Base-by-base conservation (phyloP, 208 protist genomes). In the Trypanosoma brucei region DNA sequence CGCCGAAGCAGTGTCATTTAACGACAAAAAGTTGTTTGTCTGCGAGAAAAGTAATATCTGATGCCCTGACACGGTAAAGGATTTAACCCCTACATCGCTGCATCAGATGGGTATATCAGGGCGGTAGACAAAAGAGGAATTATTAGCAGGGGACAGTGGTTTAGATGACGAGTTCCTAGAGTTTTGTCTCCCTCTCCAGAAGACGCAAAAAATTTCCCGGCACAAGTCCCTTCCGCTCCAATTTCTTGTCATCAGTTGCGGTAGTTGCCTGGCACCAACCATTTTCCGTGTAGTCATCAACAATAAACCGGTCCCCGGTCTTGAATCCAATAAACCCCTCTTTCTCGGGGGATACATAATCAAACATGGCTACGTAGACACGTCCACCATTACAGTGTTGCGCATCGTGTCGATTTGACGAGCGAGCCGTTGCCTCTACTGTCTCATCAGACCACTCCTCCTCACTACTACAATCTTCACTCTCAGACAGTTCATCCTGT, bases 121-220 rank as follows among this genome's bases (percentile, higher is more conserved):
- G 22, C 22, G 22, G 22, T 22, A 22, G 22, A 22, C 42, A 46
- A 46, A 46, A 46, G 0, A 46, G 11, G 11, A 46, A 6, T 46
- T 46, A 6, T 11, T 6, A 14, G 42, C 42, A 46, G 11, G 42
- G 42, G 11, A 22, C 22, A 22, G 22, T 22, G 22, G 22, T 22
- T 22, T 22, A 22, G 22, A 22, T 22, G 22, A 6, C 42, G 42
- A 46, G 42, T 14, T 14, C 42, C 59, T 58, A 75, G 6, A 75
- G 40, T 48, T 76, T 76, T 9, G 58, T 76, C 40, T 65, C 62
- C 45, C 70, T 55, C 62, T 89, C 83, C 14, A 88, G 54, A 9
- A 63, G 76, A 9, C 86, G 83, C 48, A 89, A 45, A 63, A 86
- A 93, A 69, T 93, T 93, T 63, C 86, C 79, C 5, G 86, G 83